Evolutionary conservation across 1,139 yeast species (phyloP).

Genomic region (Protomyces lactucae-debilis): DNA sequence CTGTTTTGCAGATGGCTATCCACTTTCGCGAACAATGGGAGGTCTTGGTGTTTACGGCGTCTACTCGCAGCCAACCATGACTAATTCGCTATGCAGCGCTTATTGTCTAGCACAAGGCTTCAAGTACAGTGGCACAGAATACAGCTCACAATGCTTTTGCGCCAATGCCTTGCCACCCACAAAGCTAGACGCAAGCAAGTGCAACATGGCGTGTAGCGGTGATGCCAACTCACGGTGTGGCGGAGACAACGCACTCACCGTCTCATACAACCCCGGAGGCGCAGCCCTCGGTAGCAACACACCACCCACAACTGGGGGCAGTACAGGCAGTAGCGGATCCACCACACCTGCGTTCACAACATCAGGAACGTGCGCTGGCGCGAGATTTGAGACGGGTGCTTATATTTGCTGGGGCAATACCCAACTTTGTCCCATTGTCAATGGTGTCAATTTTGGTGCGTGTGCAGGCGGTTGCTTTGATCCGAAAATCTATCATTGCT

Average conservation of each 20-base stretch:
- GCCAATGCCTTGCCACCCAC: conserved; percentile 16
- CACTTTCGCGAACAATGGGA: conserved; percentile 15
- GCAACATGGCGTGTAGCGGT: conserved; percentile 27
- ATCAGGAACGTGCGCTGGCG: conserved; percentile 11
- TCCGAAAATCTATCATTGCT: conserved; percentile 5
- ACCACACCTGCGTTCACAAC: conserved; percentile 8
- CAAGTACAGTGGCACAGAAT: conserved; percentile 26
- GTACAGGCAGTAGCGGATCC: not conserved
- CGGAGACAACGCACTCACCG: conserved; percentile 16
- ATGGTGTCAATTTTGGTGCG: conserved; percentile 4
- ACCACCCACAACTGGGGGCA: not conserved
- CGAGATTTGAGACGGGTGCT: not conserved
- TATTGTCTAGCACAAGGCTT: conserved; percentile 24
- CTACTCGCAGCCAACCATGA: conserved; percentile 16
- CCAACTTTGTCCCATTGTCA: conserved; percentile 7
- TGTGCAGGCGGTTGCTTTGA: conserved; percentile 17
- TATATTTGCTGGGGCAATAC: conserved; percentile 17
- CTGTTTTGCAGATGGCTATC: conserved; percentile 25
- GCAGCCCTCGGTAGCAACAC: not conserved
- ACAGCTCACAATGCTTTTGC: conserved; percentile 27
- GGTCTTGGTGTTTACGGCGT: conserved; percentile 22
- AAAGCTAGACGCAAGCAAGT: conserved; percentile 5
- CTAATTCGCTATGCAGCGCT: conserved; percentile 5
- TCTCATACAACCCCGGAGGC: conserved; percentile 14
- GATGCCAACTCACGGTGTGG: conserved; percentile 13